Evolutionary conservation across 2,329 filamentous ascomycete genomes (phyloP), one percentile per base, ranked within the genome.

Genomic region (Sodiomyces alkalinus): DNA sequence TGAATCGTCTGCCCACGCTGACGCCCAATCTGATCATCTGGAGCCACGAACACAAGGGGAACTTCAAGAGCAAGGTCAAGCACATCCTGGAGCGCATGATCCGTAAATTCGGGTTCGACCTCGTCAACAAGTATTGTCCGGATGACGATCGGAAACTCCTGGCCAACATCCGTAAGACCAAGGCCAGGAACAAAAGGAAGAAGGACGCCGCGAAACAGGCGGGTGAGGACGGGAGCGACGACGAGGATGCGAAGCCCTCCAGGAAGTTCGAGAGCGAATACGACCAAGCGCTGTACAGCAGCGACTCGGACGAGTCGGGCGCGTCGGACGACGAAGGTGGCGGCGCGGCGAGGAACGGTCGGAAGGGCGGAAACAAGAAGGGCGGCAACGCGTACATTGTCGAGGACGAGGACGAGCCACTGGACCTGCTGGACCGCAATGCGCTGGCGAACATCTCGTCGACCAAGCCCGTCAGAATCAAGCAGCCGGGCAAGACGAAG

Each of bases 1-100:
- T 77, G 19, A 76, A 82, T 4, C 73, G 85, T 15, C 69, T 98
- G 19, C 59, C 65, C 18, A 73, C 74, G 0, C 64, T 98, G 26
- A 70, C 98, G 3, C 82, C 86, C 4, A 92, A 92, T 52, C 63
- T 96, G 13, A 82, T 96, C 64, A 74, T 86, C 22, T 98, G 90
- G 87, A 86, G 80, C 48, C 83, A 94, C 52, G 90, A 98, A 55
- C 92, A 98, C 62, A 96, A 96, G 60, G 85, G 85, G 9, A 85
- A 92, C 49, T 90, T 98, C 60, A 83, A 87, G 45, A 77, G 81
- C 27, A 98, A 96, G 62, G 86, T 98, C 41, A 96, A 94, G 71
- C 86, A 94, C 47, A 96, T 98, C 38, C 60, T 98, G 11, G 90
- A 98, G 57, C 74, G 90, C 29, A 83, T 94, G 68, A 79, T 96